Percentiles rank a stretch among this genome's conserved stretches.
phyloP scores from a whole-genome alignment of 1,284 basidiomycete genomes.

The Flammula alnicola region DNA sequence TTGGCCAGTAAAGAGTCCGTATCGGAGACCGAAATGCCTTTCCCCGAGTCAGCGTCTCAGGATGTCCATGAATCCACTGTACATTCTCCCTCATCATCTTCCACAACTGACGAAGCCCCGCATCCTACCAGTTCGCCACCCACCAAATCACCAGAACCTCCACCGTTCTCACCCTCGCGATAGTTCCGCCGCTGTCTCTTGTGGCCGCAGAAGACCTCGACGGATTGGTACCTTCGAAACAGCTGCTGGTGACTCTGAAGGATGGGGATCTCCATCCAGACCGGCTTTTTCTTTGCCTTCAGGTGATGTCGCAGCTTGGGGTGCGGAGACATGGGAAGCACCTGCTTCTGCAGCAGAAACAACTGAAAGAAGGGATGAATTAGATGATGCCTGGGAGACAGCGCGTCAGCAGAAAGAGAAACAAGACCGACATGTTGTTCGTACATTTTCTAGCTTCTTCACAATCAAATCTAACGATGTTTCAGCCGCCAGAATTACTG shows the following conservation, averaged over 20 bases:
- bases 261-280: conserved; percentile 43
- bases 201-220: conserved; percentile 47
- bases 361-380: conserved; percentile 16
- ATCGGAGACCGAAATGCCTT: conserved; percentile 19
- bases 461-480: conserved; percentile 7
- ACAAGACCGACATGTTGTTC: conserved; percentile 65
- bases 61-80: neutral
- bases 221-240: conserved; percentile 65
- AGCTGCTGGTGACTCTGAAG: conserved; percentile 36
- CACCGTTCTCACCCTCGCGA: conserved; percentile 12
- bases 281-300: conserved; percentile 35
- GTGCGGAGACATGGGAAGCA: conserved; percentile 38
- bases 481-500: conserved; percentile 70
- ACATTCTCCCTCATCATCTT: conserved; percentile 5
- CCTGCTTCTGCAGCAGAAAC: conserved; percentile 33
- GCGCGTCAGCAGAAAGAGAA: conserved; percentile 61
- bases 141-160: conserved; percentile 5
- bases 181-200: conserved; percentile 21
- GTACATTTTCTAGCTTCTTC: conserved; percentile 31
- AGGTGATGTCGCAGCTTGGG: conserved; percentile 52
- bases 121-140: conserved; percentile 1
- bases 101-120: conserved; percentile 3
- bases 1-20: conserved; percentile 30
- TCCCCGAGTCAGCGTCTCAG: conserved; percentile 11
- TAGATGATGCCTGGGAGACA: conserved; percentile 69